Percentiles rank a stretch among this genome's conserved stretches.
Evolutionary conservation across 108 stramenopile genomes (phyloP).

Genomic region (Skeletonema menzelii): DNA sequence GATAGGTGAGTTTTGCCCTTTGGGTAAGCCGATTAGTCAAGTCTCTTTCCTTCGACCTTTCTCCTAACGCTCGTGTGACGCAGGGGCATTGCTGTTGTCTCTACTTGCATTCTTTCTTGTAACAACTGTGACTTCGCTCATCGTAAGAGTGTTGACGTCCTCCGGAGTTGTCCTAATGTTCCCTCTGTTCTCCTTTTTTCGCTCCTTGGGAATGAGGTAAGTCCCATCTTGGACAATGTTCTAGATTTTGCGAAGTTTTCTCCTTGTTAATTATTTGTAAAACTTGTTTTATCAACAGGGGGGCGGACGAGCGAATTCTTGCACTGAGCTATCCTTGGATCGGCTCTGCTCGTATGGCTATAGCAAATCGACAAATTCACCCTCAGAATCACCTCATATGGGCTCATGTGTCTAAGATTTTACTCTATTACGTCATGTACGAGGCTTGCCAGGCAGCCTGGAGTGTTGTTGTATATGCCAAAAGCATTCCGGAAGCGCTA

Average conservation of each 20-base stretch:
- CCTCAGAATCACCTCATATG: slow-evolving; percentile 44
- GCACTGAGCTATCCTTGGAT: slow-evolving; percentile 73
- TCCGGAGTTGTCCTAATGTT: slow-evolving; percentile 73
- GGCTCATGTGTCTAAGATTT: slow-evolving; percentile 50
- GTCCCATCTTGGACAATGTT: slow-evolving; percentile 62
- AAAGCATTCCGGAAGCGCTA: slow-evolving; percentile 55
- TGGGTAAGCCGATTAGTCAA: background rate
- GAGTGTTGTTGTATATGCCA: slow-evolving; percentile 63
- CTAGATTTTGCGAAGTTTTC: slow-evolving; percentile 58
- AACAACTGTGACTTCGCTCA: slow-evolving; percentile 65
- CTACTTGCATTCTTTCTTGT: slow-evolving; percentile 63
- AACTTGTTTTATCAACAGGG: slow-evolving; percentile 37
- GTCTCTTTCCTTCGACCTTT: background rate
- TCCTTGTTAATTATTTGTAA: slow-evolving; percentile 55
- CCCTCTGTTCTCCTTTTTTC: slow-evolving; percentile 54
- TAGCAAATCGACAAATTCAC: slow-evolving; percentile 38
- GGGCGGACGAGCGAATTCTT: slow-evolving; percentile 58
- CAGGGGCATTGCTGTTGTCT: slow-evolving; percentile 43
- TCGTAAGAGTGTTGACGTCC: slow-evolving; percentile 67
- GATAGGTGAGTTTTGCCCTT: slow-evolving; percentile 16
- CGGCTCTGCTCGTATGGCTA: slow-evolving; percentile 43
- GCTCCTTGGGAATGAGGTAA: slow-evolving; percentile 46
- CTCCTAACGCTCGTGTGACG: background rate
- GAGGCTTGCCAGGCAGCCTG: slow-evolving; percentile 72
- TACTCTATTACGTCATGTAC: slow-evolving; percentile 71